Base-by-base conservation (phyloP, 2,329 filamentous ascomycete genomes). In the Cytospora chrysosperma region DNA sequence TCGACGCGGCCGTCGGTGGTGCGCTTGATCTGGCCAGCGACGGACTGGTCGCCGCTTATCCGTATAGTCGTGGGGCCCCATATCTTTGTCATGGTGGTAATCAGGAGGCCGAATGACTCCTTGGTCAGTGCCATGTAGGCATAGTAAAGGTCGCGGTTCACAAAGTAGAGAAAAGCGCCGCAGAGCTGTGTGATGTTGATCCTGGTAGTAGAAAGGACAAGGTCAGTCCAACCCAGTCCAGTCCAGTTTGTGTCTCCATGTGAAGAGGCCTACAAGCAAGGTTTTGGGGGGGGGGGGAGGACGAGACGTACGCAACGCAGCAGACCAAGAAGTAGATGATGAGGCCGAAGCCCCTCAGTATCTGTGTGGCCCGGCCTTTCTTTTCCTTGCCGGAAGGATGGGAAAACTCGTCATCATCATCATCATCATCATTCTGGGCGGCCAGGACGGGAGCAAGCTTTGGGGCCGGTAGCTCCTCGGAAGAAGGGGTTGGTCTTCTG, bases 61-160 rank as follows among this genome's bases (percentile, higher is more conserved):
- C 91, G 84, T 61, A 96, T 88, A 5, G 87, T 84, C 0, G 91
- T 95, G 4, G 92, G 91, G n/a, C 90, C 89, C 89, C 91, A 96
- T 81, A 91, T 91, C 71, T 94, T 87, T 17, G 91, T 96, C 80
- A 94, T 87, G 52, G 88, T 89, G 24, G 89, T 93, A 67, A 89
- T 87, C 52, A 92, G 78, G 19, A 96, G 82, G 43, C 90, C 91
- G 74, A 96, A 96, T 1, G 86, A 91, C 72, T 91, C 86, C 75
- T 96, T 96, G 13, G 92, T 95, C 74, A 92, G 84, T 49, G 91
- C 87, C 86, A 96, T 96, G 77, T 92, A 96, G 67, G 88, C 85
- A 75, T 96, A 90, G 79, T 92, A 96, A 72, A 90, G 85, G 53
- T 92, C 88, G 63, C 86, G 86, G 73, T 92, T 89, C 71, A 92